These are phyloP conservation scores for Codiaeum variegatum DNA, from an alignment of 441 rosid genomes.

Conservation along the genomic window DNA sequence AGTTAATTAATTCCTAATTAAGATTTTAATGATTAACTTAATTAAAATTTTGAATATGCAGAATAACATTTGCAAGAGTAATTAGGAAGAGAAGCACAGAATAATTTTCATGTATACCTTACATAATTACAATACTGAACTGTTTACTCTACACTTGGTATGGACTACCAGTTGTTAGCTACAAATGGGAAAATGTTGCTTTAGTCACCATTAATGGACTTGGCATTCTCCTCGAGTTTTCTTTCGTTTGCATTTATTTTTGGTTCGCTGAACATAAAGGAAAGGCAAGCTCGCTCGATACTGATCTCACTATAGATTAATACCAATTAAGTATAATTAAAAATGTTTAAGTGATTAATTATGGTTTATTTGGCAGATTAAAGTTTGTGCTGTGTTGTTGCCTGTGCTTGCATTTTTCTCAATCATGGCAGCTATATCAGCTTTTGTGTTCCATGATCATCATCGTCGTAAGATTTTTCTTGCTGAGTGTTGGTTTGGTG, in stretches of 20 bases:
- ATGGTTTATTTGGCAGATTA: slow-evolving; percentile 38
- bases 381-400: slow-evolving; percentile 34
- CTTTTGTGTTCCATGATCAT: slow-evolving; percentile 50
- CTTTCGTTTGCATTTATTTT: slow-evolving; percentile 57
- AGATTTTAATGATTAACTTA: no score
- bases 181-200: slow-evolving; percentile 70
- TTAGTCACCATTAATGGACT: slow-evolving; percentile 65
- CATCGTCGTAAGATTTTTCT: slow-evolving; percentile 53
- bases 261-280: slow-evolving; percentile 44
- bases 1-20: no score
- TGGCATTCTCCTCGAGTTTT: slow-evolving; percentile 69
- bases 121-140: slow-evolving; percentile 51
- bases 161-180: slow-evolving; percentile 76
- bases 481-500: slow-evolving; percentile 56
- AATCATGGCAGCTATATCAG: slow-evolving; percentile 35
- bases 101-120: slow-evolving; percentile 76
- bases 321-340: no score
- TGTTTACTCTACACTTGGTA: slow-evolving; percentile 82
- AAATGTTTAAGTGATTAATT: no score
- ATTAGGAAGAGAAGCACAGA: slow-evolving; percentile 66
- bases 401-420: slow-evolving; percentile 36
- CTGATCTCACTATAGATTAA: neutral
- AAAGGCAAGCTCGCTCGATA: slow-evolving; percentile 41
- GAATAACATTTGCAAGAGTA: slow-evolving; percentile 69
- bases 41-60: slow-evolving; percentile 22